Base-by-base conservation (phyloP, 169 alveolate species). In the Plasmodium malariae region DNA sequence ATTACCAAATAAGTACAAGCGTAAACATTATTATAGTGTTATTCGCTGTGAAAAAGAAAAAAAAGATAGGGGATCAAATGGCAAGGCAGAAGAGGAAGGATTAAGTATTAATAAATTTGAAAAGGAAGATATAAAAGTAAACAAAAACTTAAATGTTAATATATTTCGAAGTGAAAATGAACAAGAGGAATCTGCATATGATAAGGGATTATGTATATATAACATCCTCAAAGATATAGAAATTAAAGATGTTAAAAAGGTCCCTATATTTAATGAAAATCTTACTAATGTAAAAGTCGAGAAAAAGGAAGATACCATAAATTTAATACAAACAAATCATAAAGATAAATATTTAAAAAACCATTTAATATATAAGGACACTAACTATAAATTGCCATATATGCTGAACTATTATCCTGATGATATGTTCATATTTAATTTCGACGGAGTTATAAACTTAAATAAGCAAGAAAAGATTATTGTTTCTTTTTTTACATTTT, bases 361-460 rank as follows among this genome's bases (percentile, higher is more conserved):
- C 17, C 28, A 57, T 14, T 26, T 80, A 24, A 83, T 67, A 26
- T 65, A 72, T 51, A 60, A 26, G 37, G 83, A 89, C 24, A 63
- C 36, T 17, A 70, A 54, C n/a, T 72, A 74, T 51, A 28, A 67
- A 2, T 26, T 72, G n/a, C 87, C 93, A 21, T 40, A 55, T 32
- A 24, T 70, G 0, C 37, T 68, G 21, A 65, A 60, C 40, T 71
- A 57, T 65, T 74, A 32, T 62, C 88, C 91, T 60, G 80, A 83
- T 48, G 88, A 83, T 48, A 67, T 83, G 85, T 83, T 67, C 32
- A 83, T 83, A n/a, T 67, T 83, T 32, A 67, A 67, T 43, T 83
- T 83, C 45, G 91, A 83, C 36, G 91, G 91, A 14, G 91, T 83
- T 26, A 83, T 83, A 36, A 83, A 49, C 49, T 49, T 83, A 34